Evolutionary conservation across 2,329 filamentous ascomycete genomes (phyloP).

Genomic region (Iodosphaeria phyllophila): DNA sequence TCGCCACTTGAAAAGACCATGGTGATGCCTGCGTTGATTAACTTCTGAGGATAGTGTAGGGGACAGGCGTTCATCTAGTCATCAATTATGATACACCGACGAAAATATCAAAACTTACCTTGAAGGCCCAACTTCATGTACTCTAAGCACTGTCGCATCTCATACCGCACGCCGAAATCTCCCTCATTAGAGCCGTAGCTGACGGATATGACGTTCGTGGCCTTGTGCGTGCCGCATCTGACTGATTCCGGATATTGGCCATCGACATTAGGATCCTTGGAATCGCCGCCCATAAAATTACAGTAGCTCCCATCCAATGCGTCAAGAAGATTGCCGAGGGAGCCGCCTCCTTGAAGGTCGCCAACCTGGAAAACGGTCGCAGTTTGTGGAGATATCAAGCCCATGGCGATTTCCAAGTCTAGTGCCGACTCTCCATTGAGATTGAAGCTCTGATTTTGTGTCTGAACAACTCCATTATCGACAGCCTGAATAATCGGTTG

Average conservation of each 20-base stretch:
- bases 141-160: constrained; percentile 31
- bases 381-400: constrained; percentile 31
- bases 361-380: constrained; percentile 27
- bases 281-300: constrained; percentile 21
- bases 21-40: no score
- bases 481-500: constrained; percentile 16
- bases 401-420: constrained; percentile 34
- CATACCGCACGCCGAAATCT: constrained; percentile 26
- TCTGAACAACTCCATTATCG: constrained; percentile 17
- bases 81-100: no score
- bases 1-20: constrained; percentile 29
- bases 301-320: constrained; percentile 25
- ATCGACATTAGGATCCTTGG: constrained; percentile 16
- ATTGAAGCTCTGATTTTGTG: constrained; percentile 15
- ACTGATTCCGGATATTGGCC: constrained; percentile 12
- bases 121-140: constrained; percentile 37
- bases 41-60: no score
- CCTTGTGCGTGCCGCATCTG: constrained; percentile 8
- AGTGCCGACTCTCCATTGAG: constrained; percentile 31
- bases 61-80: no score
- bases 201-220: constrained; percentile 33
- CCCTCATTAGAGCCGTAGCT: constrained; percentile 34
- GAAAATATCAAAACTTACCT: no score
- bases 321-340: constrained; percentile 23
- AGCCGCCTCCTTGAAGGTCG: constrained; percentile 17